Evolutionary conservation across 768 basidiomycete genomes (phyloP).

Genomic region (Panus rudis): DNA sequence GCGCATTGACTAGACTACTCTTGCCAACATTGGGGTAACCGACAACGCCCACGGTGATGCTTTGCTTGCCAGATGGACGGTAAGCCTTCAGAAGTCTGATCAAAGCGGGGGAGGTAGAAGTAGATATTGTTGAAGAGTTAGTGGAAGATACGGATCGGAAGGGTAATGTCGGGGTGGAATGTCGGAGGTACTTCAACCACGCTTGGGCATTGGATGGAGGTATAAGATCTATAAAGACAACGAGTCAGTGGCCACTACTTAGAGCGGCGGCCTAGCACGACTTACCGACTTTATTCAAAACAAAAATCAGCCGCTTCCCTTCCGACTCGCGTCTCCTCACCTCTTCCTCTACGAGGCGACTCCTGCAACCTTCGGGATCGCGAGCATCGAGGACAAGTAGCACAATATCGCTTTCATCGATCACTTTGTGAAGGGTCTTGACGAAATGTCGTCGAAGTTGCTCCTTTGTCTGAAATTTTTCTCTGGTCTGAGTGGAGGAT

Average conservation of each 20-base stretch:
- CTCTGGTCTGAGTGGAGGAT: slow-evolving; percentile 22
- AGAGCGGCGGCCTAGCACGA: slow-evolving; percentile 7
- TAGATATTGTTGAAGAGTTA: slow-evolving; percentile 74
- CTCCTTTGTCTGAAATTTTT: slow-evolving; percentile 48
- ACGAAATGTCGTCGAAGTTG: slow-evolving; percentile 70
- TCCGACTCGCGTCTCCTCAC: slow-evolving; percentile 78
- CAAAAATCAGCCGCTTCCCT: slow-evolving; percentile 88
- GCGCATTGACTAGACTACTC: slow-evolving; percentile 87
- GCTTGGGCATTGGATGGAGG: slow-evolving; percentile 80
- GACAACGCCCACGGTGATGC: slow-evolving; percentile 83
- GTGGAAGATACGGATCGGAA: slow-evolving; percentile 77
- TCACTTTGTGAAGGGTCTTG: slow-evolving; percentile 80
- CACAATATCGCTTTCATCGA: slow-evolving; percentile 88
- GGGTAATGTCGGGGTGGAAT: slow-evolving; percentile 87
- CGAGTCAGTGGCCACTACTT: not conserved
- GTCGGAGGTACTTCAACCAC: slow-evolving; percentile 89
- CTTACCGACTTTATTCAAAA: slow-evolving; percentile 95
- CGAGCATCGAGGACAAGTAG: slow-evolving; percentile 88
- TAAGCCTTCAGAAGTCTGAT: slow-evolving; percentile 81
- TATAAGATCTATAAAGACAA: slow-evolving; percentile 61
- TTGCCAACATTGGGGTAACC: slow-evolving; percentile 98
- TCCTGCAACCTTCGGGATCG: slow-evolving; percentile 92
- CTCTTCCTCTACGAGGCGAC: slow-evolving; percentile 90
- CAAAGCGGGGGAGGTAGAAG: slow-evolving; percentile 67
- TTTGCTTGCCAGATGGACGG: slow-evolving; percentile 56